Evolutionary conservation across 2,329 filamentous ascomycete genomes (phyloP), one percentile per base, ranked within the genome.

Genomic region (Decorospora gaudefroyi): DNA sequence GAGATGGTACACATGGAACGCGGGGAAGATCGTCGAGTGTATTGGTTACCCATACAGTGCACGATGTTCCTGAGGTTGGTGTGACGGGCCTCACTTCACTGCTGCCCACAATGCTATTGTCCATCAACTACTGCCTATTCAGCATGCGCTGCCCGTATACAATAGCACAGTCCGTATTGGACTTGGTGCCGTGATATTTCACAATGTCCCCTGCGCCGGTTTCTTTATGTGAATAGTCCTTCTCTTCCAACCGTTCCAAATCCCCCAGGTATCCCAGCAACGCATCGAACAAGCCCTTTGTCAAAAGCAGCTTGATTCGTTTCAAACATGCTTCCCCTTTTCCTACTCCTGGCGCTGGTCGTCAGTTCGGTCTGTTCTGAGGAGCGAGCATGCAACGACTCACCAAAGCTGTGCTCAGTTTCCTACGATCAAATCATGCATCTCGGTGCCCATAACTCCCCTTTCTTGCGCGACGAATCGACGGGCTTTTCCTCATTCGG

Each of bases 361-460:
- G 44, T 33, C 34, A 16, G 31, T 30, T 38, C 34, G 26, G 25
- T 41, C 11, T 34, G 32, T 21, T 28, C 8, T 6, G 43, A 31
- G 22, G 46, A 40, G 12, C 50, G 51, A 41, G 80, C 82, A 17
- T 92, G 88, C 78, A 91, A 92, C 72, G 90, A 90, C 74, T 88
- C 85, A 1, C 85, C 87, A 0, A 70, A 76, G 26, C 79, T 92
- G 11, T 92, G 88, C 75, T 73, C 72, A 51, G 81, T 81, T 52
- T 72, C 79, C 9, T 91, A 91, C 73, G 83, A 82, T 69, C 80
- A 84, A 49, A 78, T 92, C 51, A 90, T 86, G 1, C 80, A 90
- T 68, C 80, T 91, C 62, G 87, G 86, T 16, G 86, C 85, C 15
- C 87, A 90, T 72, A 80, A 89, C 71, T 83, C 80, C 47, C 76